phyloP scores from a whole-genome alignment of 2,329 filamentous ascomycete genomes.

The Pseudopithomyces chartarum region DNA sequence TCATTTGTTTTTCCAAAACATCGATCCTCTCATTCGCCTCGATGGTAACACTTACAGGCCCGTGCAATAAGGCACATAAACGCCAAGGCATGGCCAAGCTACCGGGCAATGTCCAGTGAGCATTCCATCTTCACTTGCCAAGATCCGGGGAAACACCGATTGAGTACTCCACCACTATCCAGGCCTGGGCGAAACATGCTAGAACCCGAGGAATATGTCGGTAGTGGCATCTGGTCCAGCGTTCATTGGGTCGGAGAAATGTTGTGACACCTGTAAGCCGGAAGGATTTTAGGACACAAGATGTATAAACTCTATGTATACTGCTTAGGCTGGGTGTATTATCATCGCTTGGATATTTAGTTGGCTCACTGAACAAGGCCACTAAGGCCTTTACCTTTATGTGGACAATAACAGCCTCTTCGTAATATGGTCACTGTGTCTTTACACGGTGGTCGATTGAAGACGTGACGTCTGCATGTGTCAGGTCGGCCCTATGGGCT shows the following conservation, averaged over 20 bases:
- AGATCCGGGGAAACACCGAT: slow-evolving; percentile 1
- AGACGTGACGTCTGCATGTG: no score
- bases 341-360: neutral
- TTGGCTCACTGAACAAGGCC: no score
- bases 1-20: neutral
- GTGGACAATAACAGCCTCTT: no score
- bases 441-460: no score
- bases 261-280: neutral
- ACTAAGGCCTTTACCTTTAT: no score
- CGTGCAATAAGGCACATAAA: neutral
- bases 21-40: neutral
- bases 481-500: no score
- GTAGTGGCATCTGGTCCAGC: neutral
- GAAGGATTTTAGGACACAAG: neutral
- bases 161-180: neutral
- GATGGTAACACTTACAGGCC: neutral
- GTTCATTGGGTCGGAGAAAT: neutral
- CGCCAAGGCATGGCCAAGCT: slow-evolving; percentile 3
- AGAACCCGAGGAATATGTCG: neutral
- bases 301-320: neutral
- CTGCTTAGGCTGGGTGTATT: neutral
- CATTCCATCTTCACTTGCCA: neutral
- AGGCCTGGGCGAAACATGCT: slow-evolving; percentile 1
- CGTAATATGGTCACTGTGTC: no score
- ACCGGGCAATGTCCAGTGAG: neutral